Evolutionary conservation across 2,329 filamentous ascomycete genomes (phyloP).

Genomic region (Metarhizium rileyi): DNA sequence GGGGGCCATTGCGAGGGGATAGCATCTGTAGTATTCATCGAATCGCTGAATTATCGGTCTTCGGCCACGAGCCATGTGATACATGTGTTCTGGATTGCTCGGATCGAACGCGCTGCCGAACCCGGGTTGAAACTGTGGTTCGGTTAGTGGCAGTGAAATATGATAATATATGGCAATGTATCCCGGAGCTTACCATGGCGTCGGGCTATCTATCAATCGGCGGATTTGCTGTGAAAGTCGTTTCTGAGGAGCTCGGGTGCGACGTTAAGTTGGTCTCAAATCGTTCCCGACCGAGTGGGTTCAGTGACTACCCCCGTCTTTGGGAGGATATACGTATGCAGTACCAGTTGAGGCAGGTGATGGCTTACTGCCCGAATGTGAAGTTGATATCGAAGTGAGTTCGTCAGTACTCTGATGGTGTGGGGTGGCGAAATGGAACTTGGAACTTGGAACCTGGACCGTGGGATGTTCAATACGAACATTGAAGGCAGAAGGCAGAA

Average conservation of each 20-base stretch:
- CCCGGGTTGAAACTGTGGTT: slow-evolving; percentile 15
- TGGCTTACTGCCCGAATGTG: background rate
- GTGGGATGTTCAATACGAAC: background rate
- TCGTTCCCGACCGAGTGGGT: too few species aligned
- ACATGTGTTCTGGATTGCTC: slow-evolving; percentile 37
- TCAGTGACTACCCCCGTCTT: too few species aligned
- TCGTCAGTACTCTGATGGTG: background rate
- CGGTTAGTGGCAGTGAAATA: background rate
- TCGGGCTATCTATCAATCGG: background rate
- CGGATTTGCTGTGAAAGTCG: background rate
- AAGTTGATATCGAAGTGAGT: background rate
- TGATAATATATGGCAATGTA: background rate
- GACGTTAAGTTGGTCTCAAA: background rate
- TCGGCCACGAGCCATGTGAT: slow-evolving; percentile 38
- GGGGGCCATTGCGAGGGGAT: slow-evolving; percentile 88
- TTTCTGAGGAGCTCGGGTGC: background rate
- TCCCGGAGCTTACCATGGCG: background rate
- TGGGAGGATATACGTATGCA: too few species aligned
- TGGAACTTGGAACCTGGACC: too few species aligned
- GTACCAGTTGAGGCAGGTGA: background rate
- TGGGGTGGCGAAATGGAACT: slow-evolving; percentile 1
- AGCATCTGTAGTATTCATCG: slow-evolving; percentile 97
- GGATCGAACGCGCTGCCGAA: slow-evolving; percentile 36
- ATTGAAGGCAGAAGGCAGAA: slow-evolving; percentile 1
- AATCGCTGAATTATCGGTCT: slow-evolving; percentile 62